Conservation (phyloP, 2,329 filamentous ascomycete species). For the Fusarium subglutinans region DNA sequence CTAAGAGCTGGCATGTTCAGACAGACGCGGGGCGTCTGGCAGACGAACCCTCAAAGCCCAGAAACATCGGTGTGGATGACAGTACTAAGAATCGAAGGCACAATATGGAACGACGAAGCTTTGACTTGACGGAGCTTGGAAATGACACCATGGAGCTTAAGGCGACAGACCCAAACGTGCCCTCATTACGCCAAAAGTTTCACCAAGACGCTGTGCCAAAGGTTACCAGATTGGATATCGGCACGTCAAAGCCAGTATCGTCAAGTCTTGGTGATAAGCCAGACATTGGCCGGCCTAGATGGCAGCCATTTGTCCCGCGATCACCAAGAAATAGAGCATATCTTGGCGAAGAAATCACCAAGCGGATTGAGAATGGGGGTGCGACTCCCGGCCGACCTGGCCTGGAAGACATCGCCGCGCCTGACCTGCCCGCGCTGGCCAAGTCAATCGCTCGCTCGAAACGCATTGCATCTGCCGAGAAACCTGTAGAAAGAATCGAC, state of each 20-base stretch:
- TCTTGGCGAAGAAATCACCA: conserved; percentile 47
- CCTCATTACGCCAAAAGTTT: conserved; percentile 49
- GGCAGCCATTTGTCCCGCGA: conserved; percentile 55
- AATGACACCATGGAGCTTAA: conserved; percentile 32
- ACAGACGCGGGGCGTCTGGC: conserved; percentile 24
- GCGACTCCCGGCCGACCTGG: conserved; percentile 35
- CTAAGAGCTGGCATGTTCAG: conserved; percentile 45
- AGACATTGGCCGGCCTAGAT: conserved; percentile 48
- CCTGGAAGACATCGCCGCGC: conserved; percentile 36
- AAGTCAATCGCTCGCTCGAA: conserved; percentile 36
- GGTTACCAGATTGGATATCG: conserved; percentile 25
- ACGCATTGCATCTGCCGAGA: conserved; percentile 22
- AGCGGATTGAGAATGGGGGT: conserved; percentile 44
- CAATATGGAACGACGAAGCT: conserved; percentile 36
- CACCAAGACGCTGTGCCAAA: conserved; percentile 41
- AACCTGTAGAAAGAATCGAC: conserved; percentile 52
- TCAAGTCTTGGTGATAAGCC: conserved; percentile 38
- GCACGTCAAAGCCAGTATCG: conserved; percentile 14
- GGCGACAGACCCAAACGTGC: conserved; percentile 26
- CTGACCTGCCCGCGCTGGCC: conserved; percentile 43
- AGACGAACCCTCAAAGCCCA: conserved; percentile 11
- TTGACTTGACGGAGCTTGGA: conserved; percentile 41
- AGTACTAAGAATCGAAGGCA: neutral
- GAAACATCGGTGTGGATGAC: neutral
- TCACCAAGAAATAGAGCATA: conserved; percentile 52